Base-by-base conservation (phyloP, 768 basidiomycete species). In the Hortiboletus campestris region DNA sequence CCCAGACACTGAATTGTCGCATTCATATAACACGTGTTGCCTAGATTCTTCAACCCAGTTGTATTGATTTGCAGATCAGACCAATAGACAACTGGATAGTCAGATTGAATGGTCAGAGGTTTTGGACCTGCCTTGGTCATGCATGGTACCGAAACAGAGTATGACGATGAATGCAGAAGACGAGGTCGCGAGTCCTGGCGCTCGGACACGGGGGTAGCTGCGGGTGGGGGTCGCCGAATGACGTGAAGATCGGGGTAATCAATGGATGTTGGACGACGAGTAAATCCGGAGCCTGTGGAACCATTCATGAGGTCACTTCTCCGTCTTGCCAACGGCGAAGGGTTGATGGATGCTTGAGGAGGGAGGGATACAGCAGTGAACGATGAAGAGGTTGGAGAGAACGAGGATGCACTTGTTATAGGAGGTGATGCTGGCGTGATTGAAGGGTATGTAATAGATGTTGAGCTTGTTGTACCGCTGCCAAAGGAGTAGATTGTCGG, bases 11-110 rank as follows among this genome's bases (percentile, higher is more conserved):
- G 97, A 16, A 99, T 84, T 7, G 94, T 94, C 31, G 97, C 91
- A 70, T 98, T 98, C 94, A 98, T 98, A 68, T 98, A 99, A 71
- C 97, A 99, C 9, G 97, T 99, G 70, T 98, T 98, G 17, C 90
- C 88, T 57, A 98, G 67, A 69, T 99, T 99, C 81, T 95, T 95
- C 67, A 99, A 71, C 4, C 96, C 96, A 0, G 86, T 84, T 19
- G 84, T 85, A 22, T 87, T 88, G 51, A 94, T 84, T 57, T 87
- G 82, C 39, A 84, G 76, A 67, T 94, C 91, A 14, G 79, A 72
- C 94, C 94, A 98, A 70, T 89, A 95, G 6, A 78, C 78, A 20
- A 93, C 85, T 5, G 90, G 88, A 67, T 90, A 94, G 44, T 88
- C 84, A n/a, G 83, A 85, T 29, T 73, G 72, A 59, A 91, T 88